Evolutionary conservation across 495 filamentous ascomycete species (phyloP).

Genomic region (Penicillium daleae): DNA sequence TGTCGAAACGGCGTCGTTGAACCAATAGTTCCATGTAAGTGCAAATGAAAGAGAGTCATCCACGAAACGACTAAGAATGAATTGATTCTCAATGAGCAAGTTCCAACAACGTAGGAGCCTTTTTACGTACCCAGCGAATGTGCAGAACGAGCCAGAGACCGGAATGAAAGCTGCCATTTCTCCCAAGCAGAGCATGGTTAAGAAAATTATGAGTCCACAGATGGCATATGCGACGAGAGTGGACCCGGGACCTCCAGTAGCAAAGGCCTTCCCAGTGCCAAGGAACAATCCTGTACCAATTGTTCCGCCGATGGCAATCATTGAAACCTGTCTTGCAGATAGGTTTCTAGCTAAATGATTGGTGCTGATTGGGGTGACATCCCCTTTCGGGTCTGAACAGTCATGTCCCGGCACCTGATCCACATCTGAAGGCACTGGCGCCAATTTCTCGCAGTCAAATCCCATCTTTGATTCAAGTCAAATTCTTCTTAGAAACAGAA

Average conservation of each 20-base stretch:
- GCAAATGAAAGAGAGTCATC: constrained; percentile 59
- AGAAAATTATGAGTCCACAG: constrained; percentile 51
- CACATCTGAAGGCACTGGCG: too few species aligned
- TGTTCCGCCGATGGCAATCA: constrained; percentile 65
- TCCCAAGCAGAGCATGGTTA: constrained; percentile 53
- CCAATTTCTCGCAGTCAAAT: too few species aligned
- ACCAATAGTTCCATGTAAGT: constrained; percentile 61
- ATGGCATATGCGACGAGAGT: constrained; percentile 60
- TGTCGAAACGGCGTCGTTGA: constrained; percentile 60
- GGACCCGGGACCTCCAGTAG: constrained; percentile 63
- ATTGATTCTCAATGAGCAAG: neutral
- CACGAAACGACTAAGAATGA: constrained; percentile 57
- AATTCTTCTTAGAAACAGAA: too few species aligned
- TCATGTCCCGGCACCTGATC: too few species aligned
- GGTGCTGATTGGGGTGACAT: too few species aligned
- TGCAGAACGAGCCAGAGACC: constrained; percentile 54
- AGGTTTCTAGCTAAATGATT: constrained; percentile 7
- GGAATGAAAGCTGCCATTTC: constrained; percentile 56
- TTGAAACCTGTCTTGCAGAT: constrained; percentile 60
- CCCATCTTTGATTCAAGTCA: too few species aligned
- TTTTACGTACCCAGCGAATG: constrained; percentile 46
- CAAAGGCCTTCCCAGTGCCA: constrained; percentile 61
- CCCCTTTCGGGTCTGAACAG: too few species aligned
- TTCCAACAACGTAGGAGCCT: too few species aligned
- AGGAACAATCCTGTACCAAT: constrained; percentile 71